Base-by-base conservation (phyloP, 805 yeast species). In the Sugiyamaella smithiae region DNA sequence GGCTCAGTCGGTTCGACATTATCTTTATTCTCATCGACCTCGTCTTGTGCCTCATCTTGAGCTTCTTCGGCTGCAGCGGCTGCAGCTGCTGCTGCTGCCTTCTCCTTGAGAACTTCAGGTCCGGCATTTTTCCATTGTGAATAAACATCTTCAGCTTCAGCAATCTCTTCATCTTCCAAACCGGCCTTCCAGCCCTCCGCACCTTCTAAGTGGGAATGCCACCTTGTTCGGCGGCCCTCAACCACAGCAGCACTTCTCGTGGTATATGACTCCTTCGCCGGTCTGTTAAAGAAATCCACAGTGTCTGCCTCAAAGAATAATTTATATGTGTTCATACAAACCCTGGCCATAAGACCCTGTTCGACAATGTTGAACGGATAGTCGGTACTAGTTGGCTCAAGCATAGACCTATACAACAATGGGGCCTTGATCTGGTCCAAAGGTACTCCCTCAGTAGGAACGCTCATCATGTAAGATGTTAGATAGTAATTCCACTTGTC, bases 401-500 rank as follows among this genome's bases (percentile, higher is more conserved):
- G 59, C 35, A 70, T 48, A 33, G 67, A 57, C 22, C 75, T 64
- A 57, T 81, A 84, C 56, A 87, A 70, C 67, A 91, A 85, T 22
- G 98, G 98, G 66, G 88, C 73, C 54, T 78, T 77, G 48, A 93
- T 77, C 56, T 81, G 81, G 37, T 85, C 81, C 16, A 87, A 80
- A 14, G 88, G 82, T 14, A 93, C 85, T 25, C 98, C 98, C 67
- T 93, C 99, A 1, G 99, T 93, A 32, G 99, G 98, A 60, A 88
- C 95, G 2, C 96, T 85, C 86, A 93, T 85, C 37, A 90, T 79
- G 66, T 85, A 93, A 37, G 95, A 86, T 0, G 98, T 91, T 44
- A 93, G 77, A 63, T 93, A 93, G 70, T 93, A 91, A 64, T 88
- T 90, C 85, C 96, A 93, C 60, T 79, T 80, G 55, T 88, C 95